A percentile compares a stretch with the other conserved stretches of the same genome.
These are phyloP conservation scores for Coelastrella sp. DNA, from an alignment of 139 green algal species.

Conservation along the genomic window DNA sequence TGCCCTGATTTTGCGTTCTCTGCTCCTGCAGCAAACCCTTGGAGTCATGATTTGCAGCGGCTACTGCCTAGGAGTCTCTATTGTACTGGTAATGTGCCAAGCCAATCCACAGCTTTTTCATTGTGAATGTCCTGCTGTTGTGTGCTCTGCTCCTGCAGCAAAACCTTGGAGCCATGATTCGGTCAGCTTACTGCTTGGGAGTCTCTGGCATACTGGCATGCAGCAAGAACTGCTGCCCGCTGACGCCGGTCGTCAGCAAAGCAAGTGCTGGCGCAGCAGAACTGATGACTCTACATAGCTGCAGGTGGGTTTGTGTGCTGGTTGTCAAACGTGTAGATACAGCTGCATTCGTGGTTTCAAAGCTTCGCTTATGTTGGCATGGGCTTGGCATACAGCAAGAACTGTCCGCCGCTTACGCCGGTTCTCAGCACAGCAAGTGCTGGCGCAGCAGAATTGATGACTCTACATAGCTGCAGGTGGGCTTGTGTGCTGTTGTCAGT, in stretches of 20 bases:
- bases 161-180: constrained; percentile 94
- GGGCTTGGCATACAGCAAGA: constrained; percentile 68
- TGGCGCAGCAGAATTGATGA: too few species aligned
- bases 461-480: too few species aligned
- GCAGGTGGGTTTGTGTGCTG: constrained; percentile 14
- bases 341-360: neutral
- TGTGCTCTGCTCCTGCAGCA: constrained; percentile 61
- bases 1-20: too few species aligned
- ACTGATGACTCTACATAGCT: constrained; percentile 72
- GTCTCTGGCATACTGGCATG: constrained; percentile 86
- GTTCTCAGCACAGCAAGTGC: neutral
- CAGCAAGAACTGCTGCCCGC: constrained; percentile 86
- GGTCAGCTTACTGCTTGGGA: constrained; percentile 90
- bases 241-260: constrained; percentile 88
- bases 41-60: too few species aligned
- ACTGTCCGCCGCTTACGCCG: constrained; percentile 59
- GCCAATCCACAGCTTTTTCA: too few species aligned
- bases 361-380: too few species aligned
- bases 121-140: too few species aligned
- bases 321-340: neutral
- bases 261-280: constrained; percentile 91
- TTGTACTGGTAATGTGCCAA: neutral
- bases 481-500: too few species aligned
- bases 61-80: too few species aligned
- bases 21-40: too few species aligned